Percentiles rank a stretch among this genome's conserved stretches.
These are phyloP conservation scores for Aspergillus fructus DNA, from an alignment of 2,329 filamentous ascomycete species.

Conservation along the genomic window DNA sequence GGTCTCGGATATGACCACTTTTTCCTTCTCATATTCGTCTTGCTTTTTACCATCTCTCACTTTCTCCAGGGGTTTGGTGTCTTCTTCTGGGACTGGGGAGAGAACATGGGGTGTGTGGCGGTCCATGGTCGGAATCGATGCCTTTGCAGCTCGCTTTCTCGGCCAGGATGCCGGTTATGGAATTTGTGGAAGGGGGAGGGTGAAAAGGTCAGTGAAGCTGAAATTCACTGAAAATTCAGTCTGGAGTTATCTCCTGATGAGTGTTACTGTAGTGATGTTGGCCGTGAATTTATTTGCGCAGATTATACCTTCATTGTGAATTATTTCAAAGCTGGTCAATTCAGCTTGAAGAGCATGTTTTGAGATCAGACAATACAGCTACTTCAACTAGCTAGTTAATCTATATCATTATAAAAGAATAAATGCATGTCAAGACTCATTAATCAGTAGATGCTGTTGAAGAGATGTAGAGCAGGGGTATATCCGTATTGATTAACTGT, in stretches of 20 bases:
- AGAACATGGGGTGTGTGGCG: neutral
- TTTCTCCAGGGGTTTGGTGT: neutral
- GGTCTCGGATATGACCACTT: neutral
- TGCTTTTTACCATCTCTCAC: neutral
- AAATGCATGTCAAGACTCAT: too few species aligned
- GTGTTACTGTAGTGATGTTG: constrained; percentile 5
- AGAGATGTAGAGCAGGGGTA: too few species aligned
- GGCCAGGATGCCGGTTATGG: neutral
- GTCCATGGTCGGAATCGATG: neutral
- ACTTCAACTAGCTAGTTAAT: neutral
- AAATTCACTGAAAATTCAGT: neutral
- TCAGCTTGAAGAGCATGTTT: neutral
- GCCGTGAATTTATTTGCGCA: neutral
- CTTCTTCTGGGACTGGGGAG: constrained; percentile 1
- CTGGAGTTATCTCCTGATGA: neutral
- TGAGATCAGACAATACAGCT: neutral
- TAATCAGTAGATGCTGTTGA: too few species aligned
- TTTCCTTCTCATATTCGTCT: neutral
- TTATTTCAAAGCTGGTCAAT: neutral
- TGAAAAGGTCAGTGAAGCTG: neutral
- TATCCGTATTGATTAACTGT: too few species aligned
- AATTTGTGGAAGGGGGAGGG: neutral
- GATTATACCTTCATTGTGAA: constrained; percentile 6
- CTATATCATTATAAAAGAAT: too few species aligned
- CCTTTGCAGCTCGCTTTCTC: neutral